Evolutionary conservation across 2,329 filamentous ascomycete genomes (phyloP), one percentile per base, ranked within the genome.

Genomic region (Epichloe brachyelytri): DNA sequence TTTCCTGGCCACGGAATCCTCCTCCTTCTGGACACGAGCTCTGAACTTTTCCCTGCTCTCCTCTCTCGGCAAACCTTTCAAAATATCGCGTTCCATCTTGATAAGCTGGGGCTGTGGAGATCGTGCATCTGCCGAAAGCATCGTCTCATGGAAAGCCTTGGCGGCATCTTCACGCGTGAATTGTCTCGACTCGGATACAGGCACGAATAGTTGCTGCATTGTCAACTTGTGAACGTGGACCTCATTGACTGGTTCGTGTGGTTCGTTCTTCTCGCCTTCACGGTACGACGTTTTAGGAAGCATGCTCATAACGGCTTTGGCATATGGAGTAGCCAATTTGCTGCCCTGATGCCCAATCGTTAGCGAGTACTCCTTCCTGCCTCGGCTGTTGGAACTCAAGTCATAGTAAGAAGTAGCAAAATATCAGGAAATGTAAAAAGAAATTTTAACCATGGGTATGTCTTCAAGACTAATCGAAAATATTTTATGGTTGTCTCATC

Each of bases 401-500:
- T 46, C 3, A 46, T 36, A 10, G 46, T 40, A 26, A 22, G 14
- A 63, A 60, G 50, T 55, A 53, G 59, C 59, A 61, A 65, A 58
- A 54, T 54, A 79, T 77, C 43, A 50, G 41, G 30, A 14, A 20
- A 22, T 47, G 20, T 33, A 3, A 20, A 37, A 43, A 43, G 36
- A 26, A 17, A 11, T 1, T 1, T 19, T 91, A 91, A 96, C 87
- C 88, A 93, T 83, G 76, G 82, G 53, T 73, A 69, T 82, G 90
- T 97, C 90, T 95, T 96, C 77, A 94, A 95, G 91, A 97, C 91
- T 96, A 95, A 97, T 96, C 91, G 91, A 85, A 53, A 43, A 44
- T 85, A 83, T 83, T 80, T 78, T 71, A 75, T 54, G 78, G 87
- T 70, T 66, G 64, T 79, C 61, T 69, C 78, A 81, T 81, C 78